Conservation (phyloP, 2,329 filamentous ascomycete genomes). For the Beauveria sp. region DNA sequence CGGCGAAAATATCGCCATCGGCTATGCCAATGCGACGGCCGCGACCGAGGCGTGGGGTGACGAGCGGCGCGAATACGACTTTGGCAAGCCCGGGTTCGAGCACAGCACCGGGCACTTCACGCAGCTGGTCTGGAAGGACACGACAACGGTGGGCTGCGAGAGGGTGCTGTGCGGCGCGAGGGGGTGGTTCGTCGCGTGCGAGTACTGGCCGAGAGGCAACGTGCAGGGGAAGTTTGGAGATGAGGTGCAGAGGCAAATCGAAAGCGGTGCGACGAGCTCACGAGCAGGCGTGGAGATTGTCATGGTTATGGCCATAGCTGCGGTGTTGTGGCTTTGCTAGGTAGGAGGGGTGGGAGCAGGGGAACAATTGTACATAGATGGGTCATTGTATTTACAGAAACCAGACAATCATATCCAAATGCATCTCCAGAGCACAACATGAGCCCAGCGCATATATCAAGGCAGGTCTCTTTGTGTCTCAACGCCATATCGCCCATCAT, state of each 20-base stretch:
- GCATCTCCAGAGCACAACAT: neutral
- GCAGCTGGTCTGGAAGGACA: constrained; percentile 63
- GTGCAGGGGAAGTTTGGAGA: constrained; percentile 43
- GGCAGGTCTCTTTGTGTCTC: neutral
- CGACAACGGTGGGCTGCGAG: constrained; percentile 51
- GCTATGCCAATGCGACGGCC: constrained; percentile 51
- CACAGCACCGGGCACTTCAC: constrained; percentile 63
- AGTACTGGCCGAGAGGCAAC: constrained; percentile 63
- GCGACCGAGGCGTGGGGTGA: constrained; percentile 60
- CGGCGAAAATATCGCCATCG: constrained; percentile 68
- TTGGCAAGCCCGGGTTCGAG: constrained; percentile 45
- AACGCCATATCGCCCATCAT: neutral
- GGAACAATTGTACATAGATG: neutral
- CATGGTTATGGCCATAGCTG: neutral
- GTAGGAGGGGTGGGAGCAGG: neutral
- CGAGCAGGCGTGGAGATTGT: neutral
- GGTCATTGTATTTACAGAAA: neutral
- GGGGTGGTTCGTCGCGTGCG: constrained; percentile 62
- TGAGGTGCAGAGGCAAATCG: constrained; percentile 20
- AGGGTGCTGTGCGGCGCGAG: constrained; percentile 33
- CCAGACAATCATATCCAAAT: neutral
- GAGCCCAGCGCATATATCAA: neutral
- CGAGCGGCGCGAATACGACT: constrained; percentile 49
- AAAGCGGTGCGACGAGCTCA: neutral
- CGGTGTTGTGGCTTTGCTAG: neutral